Evolutionary conservation across 2,329 filamentous ascomycete genomes (phyloP).

Genomic region (Aspergillus spinulosporus): DNA sequence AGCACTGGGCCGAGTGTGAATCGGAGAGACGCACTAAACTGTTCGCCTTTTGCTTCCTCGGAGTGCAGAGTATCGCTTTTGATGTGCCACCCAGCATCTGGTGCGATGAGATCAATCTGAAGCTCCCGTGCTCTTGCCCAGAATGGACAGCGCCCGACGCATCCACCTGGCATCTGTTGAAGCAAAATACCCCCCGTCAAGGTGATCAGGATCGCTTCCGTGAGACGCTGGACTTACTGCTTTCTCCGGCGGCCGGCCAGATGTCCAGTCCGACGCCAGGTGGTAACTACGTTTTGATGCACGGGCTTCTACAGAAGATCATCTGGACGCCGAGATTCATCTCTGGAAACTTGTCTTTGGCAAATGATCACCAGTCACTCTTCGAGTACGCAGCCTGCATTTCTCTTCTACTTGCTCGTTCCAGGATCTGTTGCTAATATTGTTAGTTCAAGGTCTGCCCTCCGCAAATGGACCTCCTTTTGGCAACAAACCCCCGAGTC

Average conservation of each 20-base stretch:
- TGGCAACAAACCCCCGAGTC: constrained; percentile 41
- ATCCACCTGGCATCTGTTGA: constrained; percentile 34
- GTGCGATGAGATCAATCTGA: constrained; percentile 39
- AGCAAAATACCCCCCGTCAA: constrained; percentile 24
- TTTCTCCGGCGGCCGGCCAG: constrained; percentile 25
- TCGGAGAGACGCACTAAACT: constrained; percentile 38
- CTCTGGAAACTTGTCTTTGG: no score
- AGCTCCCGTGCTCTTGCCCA: constrained; percentile 39
- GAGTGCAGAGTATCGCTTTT: constrained; percentile 42
- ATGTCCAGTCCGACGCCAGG: constrained; percentile 48
- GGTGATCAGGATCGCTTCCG: constrained; percentile 37
- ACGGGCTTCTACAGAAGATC: constrained; percentile 70
- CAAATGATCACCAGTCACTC: no score
- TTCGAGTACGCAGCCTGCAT: no score
- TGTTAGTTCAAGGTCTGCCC: constrained; percentile 27
- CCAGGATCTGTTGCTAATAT: neutral
- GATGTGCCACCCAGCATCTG: constrained; percentile 41
- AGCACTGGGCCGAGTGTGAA: constrained; percentile 40
- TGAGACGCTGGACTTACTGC: constrained; percentile 34
- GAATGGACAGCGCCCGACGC: constrained; percentile 38
- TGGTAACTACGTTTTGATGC: constrained; percentile 70
- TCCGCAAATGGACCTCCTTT: constrained; percentile 37
- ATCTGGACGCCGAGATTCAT: no score
- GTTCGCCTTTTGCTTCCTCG: constrained; percentile 42
- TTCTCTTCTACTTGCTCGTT: no score